phyloP scores from a whole-genome alignment of 371 early-diverging fungal genomes.

The Rhizopus stolonifer region DNA sequence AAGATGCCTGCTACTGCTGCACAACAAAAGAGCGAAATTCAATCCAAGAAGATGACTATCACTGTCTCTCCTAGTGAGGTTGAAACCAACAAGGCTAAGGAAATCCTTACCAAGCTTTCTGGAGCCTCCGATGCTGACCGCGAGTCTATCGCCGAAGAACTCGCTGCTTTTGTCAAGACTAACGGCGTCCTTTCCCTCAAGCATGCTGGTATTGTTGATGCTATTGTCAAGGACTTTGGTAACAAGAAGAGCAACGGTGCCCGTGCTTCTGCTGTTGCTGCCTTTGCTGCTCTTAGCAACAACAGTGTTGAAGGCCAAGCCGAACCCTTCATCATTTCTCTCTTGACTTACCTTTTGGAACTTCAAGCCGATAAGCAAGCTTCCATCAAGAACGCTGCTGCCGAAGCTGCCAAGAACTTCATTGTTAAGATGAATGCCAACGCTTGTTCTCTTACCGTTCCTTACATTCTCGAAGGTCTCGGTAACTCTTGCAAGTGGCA shows the following conservation, averaged over 20 bases:
- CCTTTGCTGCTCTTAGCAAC: conserved; percentile 57
- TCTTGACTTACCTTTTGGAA: conserved; percentile 58
- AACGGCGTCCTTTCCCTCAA: conserved; percentile 60
- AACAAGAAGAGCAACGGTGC: conserved; percentile 69
- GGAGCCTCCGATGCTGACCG: conserved; percentile 60
- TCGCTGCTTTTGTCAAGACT: conserved; percentile 47
- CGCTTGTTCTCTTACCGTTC: conserved; percentile 57
- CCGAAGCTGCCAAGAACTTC: conserved; percentile 53
- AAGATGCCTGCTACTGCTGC: conserved; percentile 9
- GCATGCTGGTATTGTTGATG: conserved; percentile 50
- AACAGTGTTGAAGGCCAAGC: conserved; percentile 42
- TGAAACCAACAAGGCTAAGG: conserved; percentile 42
- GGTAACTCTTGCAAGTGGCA: conserved; percentile 77
- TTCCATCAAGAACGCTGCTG: conserved; percentile 62
- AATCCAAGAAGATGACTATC: conserved; percentile 40
- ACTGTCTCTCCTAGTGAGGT: conserved; percentile 30
- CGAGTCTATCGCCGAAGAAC: conserved; percentile 52
- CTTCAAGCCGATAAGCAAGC: conserved; percentile 68
- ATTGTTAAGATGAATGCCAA: conserved; percentile 51
- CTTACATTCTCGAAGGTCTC: conserved; percentile 58
- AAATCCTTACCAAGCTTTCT: conserved; percentile 45
- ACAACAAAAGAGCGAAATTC: conserved; percentile 40
- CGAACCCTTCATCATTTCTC: conserved; percentile 63
- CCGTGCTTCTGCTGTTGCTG: conserved; percentile 67
- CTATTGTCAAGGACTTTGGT: conserved; percentile 52